phyloP scores from a whole-genome alignment of 345 rosid genomes.

The Gossypium rotundifolium region DNA sequence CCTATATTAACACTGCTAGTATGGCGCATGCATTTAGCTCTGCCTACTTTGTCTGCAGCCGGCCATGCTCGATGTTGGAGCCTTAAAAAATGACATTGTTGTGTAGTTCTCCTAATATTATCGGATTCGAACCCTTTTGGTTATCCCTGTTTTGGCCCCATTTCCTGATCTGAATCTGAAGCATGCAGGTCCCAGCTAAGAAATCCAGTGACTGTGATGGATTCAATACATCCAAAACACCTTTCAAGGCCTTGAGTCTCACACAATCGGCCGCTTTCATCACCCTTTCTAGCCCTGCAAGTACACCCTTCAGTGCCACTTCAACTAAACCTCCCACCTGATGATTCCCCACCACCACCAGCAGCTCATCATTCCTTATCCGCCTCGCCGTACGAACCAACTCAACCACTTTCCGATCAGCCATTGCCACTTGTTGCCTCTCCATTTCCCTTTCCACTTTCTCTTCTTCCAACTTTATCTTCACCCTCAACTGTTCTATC shows the following conservation, averaged over 20 bases:
- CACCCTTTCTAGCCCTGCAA: slow-evolving; percentile 49
- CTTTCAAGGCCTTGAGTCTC: slow-evolving; percentile 68
- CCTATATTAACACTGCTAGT: too few relatives aligned
- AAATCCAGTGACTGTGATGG: slow-evolving; percentile 58
- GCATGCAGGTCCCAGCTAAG: slow-evolving; percentile 40
- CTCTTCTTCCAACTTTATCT: slow-evolving; percentile 57
- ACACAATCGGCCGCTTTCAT: slow-evolving; percentile 83
- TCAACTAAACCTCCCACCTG: slow-evolving; percentile 30
- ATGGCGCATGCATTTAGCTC: too few relatives aligned
- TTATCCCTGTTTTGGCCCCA: slow-evolving; percentile 27
- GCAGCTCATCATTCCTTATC: slow-evolving; percentile 12
- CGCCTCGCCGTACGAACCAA: slow-evolving; percentile 37
- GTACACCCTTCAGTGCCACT: slow-evolving; percentile 40
- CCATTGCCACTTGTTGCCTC: slow-evolving; percentile 72
- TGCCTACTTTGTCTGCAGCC: too few relatives aligned
- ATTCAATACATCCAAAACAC: slow-evolving; percentile 55
- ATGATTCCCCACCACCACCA: background rate
- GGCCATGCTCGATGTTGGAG: too few relatives aligned
- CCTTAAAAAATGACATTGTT: background rate
- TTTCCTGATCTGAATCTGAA: slow-evolving; percentile 53
- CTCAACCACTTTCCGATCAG: slow-evolving; percentile 61
- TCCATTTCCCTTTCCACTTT: slow-evolving; percentile 80
- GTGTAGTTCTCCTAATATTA: background rate
- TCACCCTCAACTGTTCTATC: slow-evolving; percentile 49
- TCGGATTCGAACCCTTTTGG: background rate